Evolutionary conservation across 2,329 filamentous ascomycete species (phyloP).

Genomic region (Mollisiaceae sp.): DNA sequence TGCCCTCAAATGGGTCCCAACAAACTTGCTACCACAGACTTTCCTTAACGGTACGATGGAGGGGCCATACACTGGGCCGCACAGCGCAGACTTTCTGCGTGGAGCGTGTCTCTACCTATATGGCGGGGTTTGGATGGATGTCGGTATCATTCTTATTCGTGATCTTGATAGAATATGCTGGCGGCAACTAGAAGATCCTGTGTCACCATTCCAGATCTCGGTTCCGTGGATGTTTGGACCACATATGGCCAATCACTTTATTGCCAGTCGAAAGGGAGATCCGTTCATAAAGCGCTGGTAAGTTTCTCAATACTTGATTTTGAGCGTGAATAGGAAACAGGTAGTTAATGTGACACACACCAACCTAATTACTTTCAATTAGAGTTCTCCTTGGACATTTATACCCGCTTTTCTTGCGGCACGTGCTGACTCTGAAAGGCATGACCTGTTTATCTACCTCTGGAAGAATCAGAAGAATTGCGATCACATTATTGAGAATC

Average conservation of each 20-base stretch:
- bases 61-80: constrained; percentile 49
- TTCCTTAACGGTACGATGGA: constrained; percentile 52
- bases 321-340: no score
- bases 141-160: constrained; percentile 49
- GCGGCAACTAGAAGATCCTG: constrained; percentile 46
- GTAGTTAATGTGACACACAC: no score
- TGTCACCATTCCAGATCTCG: constrained; percentile 44
- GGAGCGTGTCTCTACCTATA: constrained; percentile 48
- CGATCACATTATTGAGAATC: constrained; percentile 43
- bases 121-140: constrained; percentile 52
- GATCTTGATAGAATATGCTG: constrained; percentile 51
- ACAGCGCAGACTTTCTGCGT: constrained; percentile 54
- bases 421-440: constrained; percentile 15
- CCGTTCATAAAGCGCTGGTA: constrained; percentile 50
- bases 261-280: constrained; percentile 49
- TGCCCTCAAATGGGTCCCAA: constrained; percentile 44
- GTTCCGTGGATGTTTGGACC: constrained; percentile 37
- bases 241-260: constrained; percentile 49
- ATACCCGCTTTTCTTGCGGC: not conserved
- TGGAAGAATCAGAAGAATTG: constrained; percentile 45
- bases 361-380: no score
- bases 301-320: not conserved
- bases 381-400: not conserved
- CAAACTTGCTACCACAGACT: constrained; percentile 46
- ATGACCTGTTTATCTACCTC: constrained; percentile 45